Evolutionary conservation across 1,284 basidiomycete species (phyloP).

Genomic region (Ustilago xerochloae): DNA sequence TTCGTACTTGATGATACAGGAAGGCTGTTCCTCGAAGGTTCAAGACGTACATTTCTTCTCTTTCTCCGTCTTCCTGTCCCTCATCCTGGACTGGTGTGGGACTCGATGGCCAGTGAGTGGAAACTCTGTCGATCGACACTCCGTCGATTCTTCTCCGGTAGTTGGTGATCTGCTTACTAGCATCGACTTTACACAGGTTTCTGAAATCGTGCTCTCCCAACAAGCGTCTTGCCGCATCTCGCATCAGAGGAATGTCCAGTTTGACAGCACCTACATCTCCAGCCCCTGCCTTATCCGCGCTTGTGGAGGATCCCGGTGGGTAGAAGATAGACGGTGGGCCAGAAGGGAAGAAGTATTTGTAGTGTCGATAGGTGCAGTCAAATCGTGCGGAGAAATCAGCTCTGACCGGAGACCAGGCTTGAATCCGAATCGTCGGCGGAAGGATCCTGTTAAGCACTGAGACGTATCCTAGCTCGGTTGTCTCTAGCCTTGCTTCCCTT

Average conservation of each 20-base stretch:
- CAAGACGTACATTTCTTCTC: slow-evolving; percentile 75
- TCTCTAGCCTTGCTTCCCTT: slow-evolving; percentile 40
- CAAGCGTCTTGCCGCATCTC: slow-evolving; percentile 77
- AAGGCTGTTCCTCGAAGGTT: slow-evolving; percentile 90
- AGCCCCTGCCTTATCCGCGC: not conserved
- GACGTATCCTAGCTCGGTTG: slow-evolving; percentile 80
- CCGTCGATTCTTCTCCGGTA: slow-evolving; percentile 77
- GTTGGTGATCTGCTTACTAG: slow-evolving; percentile 87
- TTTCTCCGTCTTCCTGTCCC: slow-evolving; percentile 28
- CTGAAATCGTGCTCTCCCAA: slow-evolving; percentile 95
- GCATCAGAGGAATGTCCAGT: slow-evolving; percentile 74
- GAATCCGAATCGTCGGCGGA: slow-evolving; percentile 87
- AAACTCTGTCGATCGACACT: slow-evolving; percentile 73
- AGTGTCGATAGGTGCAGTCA: slow-evolving; percentile 87
- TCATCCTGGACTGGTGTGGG: not conserved
- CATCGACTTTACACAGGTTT: slow-evolving; percentile 94
- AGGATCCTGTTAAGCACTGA: slow-evolving; percentile 88
- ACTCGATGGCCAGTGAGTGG: slow-evolving; percentile 36
- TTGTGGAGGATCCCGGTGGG: slow-evolving; percentile 1
- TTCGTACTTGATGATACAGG: slow-evolving; percentile 95
- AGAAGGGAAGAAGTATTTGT: slow-evolving; percentile 87
- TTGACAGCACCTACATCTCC: slow-evolving; percentile 19
- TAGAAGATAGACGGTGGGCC: slow-evolving; percentile 51
- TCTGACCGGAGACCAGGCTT: slow-evolving; percentile 93
- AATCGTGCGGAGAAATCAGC: slow-evolving; percentile 86